Conservation (phyloP, 139 green algal genomes). For the Diplosphaera chodatii region DNA sequence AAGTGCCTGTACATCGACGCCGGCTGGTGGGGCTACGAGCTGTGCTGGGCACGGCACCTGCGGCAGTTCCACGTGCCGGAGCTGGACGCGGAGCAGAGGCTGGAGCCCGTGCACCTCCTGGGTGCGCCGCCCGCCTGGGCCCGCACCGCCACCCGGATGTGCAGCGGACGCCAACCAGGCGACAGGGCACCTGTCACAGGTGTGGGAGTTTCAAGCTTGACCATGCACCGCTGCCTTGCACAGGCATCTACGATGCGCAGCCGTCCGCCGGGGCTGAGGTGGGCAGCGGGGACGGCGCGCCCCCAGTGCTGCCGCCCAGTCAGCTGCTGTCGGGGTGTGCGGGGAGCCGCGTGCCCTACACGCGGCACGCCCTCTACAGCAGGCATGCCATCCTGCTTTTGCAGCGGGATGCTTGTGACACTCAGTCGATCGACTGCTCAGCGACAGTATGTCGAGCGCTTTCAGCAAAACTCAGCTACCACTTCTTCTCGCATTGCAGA, state of each 20-base stretch:
- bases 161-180: too few relatives aligned
- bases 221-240: not conserved
- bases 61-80: not conserved
- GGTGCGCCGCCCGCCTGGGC: not conserved
- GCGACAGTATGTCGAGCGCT: too few relatives aligned
- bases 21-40: not conserved
- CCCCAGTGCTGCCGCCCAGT: not conserved
- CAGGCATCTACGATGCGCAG: not conserved
- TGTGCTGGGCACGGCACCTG: not conserved
- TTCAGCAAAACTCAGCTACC: too few relatives aligned
- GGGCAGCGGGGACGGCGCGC: not conserved
- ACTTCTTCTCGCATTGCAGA: conserved; percentile 7
- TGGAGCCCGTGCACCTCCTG: not conserved
- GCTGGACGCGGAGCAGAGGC: not conserved
- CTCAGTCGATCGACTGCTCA: too few relatives aligned
- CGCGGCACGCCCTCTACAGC: conserved; percentile 18
- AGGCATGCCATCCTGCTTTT: not conserved
- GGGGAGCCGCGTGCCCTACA: conserved; percentile 2
- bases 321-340: not conserved
- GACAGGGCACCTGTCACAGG: too few relatives aligned
- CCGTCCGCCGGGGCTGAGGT: not conserved
- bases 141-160: too few relatives aligned
- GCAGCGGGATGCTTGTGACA: not conserved
- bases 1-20: not conserved
- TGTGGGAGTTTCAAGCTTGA: not conserved